These are phyloP conservation scores for Boletellus ananas DNA, from an alignment of 768 basidiomycete species.

Conservation along the genomic window DNA sequence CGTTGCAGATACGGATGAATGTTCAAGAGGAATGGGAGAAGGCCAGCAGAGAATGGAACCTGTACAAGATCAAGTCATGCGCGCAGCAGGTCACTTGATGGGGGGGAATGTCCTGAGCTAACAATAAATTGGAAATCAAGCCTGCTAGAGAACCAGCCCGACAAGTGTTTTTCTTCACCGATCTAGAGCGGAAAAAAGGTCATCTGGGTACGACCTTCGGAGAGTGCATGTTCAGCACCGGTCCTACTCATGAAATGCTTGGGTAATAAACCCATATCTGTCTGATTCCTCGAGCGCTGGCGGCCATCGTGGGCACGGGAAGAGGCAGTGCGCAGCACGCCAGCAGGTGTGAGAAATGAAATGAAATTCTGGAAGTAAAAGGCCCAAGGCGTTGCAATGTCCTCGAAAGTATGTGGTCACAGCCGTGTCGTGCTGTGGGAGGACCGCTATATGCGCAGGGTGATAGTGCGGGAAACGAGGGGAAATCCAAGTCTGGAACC, in stretches of 20 bases:
- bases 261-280: conserved; percentile 20
- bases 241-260: conserved; percentile 14
- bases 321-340: conserved; percentile 11
- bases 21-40: background rate
- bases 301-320: conserved; percentile 14
- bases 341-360: conserved; percentile 19
- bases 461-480: background rate
- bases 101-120: background rate
- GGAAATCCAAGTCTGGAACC: background rate
- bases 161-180: conserved; percentile 6
- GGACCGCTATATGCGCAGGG: background rate
- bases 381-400: background rate
- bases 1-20: background rate
- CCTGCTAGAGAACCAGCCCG: background rate
- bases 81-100: background rate
- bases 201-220: conserved; percentile 5
- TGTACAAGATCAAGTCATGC: background rate
- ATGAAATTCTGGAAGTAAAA: conserved; percentile 1
- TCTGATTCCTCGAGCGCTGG: conserved; percentile 6
- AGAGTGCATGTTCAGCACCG: conserved; percentile 18
- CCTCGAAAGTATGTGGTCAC: conserved; percentile 5
- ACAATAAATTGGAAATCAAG: conserved; percentile 11
- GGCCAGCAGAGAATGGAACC: background rate
- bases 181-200: conserved; percentile 6
- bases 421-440: conserved; percentile 12